These are phyloP conservation scores for Glomus cerebriforme DNA, from an alignment of 192 early-diverging fungal genomes.

Conservation along the genomic window DNA sequence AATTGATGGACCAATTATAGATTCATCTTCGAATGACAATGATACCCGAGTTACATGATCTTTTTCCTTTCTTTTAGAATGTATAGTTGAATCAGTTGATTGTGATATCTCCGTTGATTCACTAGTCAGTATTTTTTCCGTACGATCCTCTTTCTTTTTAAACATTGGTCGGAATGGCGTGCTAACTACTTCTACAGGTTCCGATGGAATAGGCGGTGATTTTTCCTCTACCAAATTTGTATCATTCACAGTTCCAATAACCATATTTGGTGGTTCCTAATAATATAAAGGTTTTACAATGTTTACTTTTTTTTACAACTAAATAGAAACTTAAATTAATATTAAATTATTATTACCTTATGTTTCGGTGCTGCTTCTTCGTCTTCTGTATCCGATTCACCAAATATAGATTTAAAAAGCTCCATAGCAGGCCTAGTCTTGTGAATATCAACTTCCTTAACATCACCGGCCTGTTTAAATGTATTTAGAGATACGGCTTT, in stretches of 20 bases:
- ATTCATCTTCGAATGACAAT: background rate
- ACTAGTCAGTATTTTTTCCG: background rate
- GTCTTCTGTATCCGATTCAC: slow-evolving; percentile 59
- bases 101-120: background rate
- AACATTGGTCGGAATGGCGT: slow-evolving; percentile 42
- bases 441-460: slow-evolving; percentile 27
- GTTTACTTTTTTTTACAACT: too few species aligned
- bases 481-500: background rate
- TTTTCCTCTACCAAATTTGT: background rate
- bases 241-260: background rate
- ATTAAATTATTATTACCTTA: slow-evolving; percentile 3
- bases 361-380: slow-evolving; percentile 39
- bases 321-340: too few species aligned
- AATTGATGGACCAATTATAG: background rate
- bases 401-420: slow-evolving; percentile 85
- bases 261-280: slow-evolving; percentile 3
- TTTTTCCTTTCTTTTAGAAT: background rate
- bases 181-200: background rate
- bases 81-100: background rate
- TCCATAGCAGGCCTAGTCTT: slow-evolving; percentile 76
- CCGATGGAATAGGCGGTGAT: background rate
- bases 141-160: slow-evolving; percentile 22
- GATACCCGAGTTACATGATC: background rate
- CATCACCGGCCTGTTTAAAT: slow-evolving; percentile 8
- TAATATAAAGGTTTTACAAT: too few species aligned